Evolutionary conservation across 495 filamentous ascomycete species (phyloP).

Genomic region (Penicillium bovifimosum): DNA sequence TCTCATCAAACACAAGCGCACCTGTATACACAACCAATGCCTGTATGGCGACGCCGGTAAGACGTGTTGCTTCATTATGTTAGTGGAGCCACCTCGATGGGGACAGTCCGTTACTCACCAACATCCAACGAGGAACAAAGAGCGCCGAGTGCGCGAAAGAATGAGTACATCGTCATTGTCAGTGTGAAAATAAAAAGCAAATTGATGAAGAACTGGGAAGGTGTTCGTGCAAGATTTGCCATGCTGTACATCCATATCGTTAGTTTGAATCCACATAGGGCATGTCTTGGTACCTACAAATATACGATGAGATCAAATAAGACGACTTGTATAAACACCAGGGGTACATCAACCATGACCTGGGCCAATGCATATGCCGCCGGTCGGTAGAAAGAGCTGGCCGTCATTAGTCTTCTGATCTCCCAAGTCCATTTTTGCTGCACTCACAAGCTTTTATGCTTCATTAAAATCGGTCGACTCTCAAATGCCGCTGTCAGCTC

Average conservation of each 20-base stretch:
- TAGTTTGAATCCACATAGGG: conserved; percentile 1
- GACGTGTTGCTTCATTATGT: conserved; percentile 46
- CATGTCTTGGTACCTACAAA: conserved; percentile 38
- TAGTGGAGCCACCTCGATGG: not conserved
- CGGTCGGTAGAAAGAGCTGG: conserved; percentile 71
- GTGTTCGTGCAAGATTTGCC: conserved; percentile 56
- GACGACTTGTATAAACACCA: conserved; percentile 62
- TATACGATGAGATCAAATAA: conserved; percentile 75
- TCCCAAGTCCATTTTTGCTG: not conserved
- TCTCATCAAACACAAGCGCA: conserved; percentile 1
- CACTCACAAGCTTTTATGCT: conserved; percentile 68
- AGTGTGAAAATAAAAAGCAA: conserved; percentile 54
- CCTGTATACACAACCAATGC: conserved; percentile 70
- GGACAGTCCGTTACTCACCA: conserved; percentile 19
- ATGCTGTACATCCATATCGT: conserved; percentile 35
- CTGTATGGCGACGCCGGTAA: conserved; percentile 59
- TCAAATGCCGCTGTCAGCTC: conserved; percentile 69
- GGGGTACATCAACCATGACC: conserved; percentile 68
- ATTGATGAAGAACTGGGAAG: conserved; percentile 81
- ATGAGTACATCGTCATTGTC: conserved; percentile 72
- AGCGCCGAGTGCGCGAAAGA: conserved; percentile 71
- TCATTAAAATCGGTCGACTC: conserved; percentile 67
- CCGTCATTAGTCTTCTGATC: not conserved
- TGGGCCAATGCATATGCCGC: conserved; percentile 73
- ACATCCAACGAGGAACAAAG: conserved; percentile 57